Percentiles rank a stretch among this genome's conserved stretches.
Evolutionary conservation across 139 green algal species (phyloP).

Genomic region (Chlamydomonas applanata): DNA sequence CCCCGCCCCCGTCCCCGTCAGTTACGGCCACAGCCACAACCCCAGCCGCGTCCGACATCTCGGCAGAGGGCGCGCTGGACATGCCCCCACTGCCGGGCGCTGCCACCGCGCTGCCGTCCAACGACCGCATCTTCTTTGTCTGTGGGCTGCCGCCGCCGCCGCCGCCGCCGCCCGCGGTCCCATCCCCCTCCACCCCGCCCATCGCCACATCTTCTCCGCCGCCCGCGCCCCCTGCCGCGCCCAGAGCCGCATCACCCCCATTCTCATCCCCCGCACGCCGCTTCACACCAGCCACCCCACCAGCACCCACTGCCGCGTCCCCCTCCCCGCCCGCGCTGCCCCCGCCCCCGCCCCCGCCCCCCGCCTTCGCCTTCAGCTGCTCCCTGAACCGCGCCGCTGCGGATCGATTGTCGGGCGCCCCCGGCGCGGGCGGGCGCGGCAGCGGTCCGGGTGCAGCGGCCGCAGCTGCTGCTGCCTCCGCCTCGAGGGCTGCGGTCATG

Average conservation of each 20-base stretch:
- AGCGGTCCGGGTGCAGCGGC: conserved; percentile 8
- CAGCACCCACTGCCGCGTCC: background rate
- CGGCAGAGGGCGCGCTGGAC: too few species aligned
- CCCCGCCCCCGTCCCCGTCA: too few species aligned
- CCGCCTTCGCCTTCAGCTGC: conserved; percentile 1
- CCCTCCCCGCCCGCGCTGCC: conserved; percentile 6
- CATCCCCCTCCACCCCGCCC: too few species aligned
- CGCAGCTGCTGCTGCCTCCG: conserved; percentile 2
- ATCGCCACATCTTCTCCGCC: too few species aligned
- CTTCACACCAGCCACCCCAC: background rate
- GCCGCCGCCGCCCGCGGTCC: too few species aligned
- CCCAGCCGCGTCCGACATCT: background rate
- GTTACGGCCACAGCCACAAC: background rate
- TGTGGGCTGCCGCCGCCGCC: too few species aligned
- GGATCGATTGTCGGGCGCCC: conserved; percentile 55
- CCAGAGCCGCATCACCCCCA: too few species aligned
- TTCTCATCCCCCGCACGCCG: too few species aligned
- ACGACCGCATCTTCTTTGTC: too few species aligned
- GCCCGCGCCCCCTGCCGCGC: too few species aligned
- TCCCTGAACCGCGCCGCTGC: conserved; percentile 61
- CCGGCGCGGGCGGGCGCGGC: background rate
- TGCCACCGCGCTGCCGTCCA: too few species aligned
- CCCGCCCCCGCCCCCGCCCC: background rate
- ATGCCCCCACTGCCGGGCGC: too few species aligned
- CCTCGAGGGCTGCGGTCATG: background rate